Evolutionary conservation across 441 rosid species (phyloP).

Genomic region (Bruguiera hainesii): DNA sequence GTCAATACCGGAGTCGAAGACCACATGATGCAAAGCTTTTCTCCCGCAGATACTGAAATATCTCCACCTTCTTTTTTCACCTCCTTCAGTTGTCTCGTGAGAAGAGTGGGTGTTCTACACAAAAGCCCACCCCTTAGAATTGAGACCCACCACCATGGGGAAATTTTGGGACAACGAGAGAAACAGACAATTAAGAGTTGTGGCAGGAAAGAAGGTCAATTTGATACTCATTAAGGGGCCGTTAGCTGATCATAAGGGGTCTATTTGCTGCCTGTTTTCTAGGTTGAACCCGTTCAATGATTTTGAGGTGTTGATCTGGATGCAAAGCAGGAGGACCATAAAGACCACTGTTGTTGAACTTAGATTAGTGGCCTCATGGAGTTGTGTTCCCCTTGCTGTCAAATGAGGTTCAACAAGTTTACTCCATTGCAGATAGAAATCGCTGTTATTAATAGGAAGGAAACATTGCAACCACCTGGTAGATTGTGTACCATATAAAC

Average conservation of each 20-base stretch:
- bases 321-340: too few relatives aligned
- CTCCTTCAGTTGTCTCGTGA: too few relatives aligned
- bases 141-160: conserved; percentile 35
- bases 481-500: conserved; percentile 17
- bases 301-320: neutral
- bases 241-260: neutral
- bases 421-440: conserved; percentile 12
- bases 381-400: conserved; percentile 3
- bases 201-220: neutral
- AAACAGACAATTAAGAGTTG: conserved; percentile 23
- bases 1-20: conserved; percentile 74
- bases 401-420: conserved; percentile 7
- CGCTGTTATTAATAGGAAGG: conserved; percentile 13
- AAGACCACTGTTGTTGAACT: neutral
- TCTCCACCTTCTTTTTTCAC: conserved; percentile 4
- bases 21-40: conserved; percentile 83
- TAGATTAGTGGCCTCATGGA: conserved; percentile 19
- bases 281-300: conserved; percentile 8
- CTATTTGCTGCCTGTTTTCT: neutral
- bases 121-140: conserved; percentile 50
- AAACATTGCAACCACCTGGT: neutral
- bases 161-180: neutral
- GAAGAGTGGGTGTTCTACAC: neutral
- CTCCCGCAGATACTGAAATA: too few relatives aligned
- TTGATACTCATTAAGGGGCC: too few relatives aligned